Evolutionary conservation across 1,284 basidiomycete genomes (phyloP), one percentile per base, ranked within the genome.

Genomic region (Cryptococcus amylolentus): DNA sequence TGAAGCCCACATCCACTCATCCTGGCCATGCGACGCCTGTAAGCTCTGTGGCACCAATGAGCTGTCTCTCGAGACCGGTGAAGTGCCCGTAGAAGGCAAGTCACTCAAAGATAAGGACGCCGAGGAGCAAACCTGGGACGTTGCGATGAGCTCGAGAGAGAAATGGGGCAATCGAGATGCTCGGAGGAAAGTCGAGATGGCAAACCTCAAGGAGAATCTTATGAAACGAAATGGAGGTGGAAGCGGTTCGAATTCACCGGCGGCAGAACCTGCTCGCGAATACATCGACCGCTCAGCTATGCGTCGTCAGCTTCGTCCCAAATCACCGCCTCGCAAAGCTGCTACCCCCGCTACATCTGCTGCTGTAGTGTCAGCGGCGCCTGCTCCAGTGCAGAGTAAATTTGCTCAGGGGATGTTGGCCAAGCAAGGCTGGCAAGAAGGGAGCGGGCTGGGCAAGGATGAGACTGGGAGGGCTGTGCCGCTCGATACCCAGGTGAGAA

Each of bases 11-110:
- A 62, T 75, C 1, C 76, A 78, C 58, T 51, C 58, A 14, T 67
- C 68, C 23, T 77, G 74, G 73, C 76, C 75, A 27, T 78, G 75
- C 55, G 68, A 63, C 27, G 52, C 51, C 18, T 77, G 76, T 50
- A 64, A 70, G 55, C 46, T 76, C 2, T 57, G 50, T 10, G 62
- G 62, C 1, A 55, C 52, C 37, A 65, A 62, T 49, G 67, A 73
- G 53, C 67, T 75, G n/a, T 49, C 52, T 7, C 65, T 73, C 9
- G 74, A 73, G 45, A 63, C 65, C 27, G 70, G 69, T 1, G 41
- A 56, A 16, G 43, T 53, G 14, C 23, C 52, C 49, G 38, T 5
- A 42, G 23, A 27, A 27, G 28, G 27, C 31, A 35, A 35, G 31
- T 10, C 31, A 35, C 10, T 10, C 31, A 35, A 18, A 23, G 50